phyloP scores from a whole-genome alignment of 352 stramenopile species.

The Pythium pyrilobum region DNA sequence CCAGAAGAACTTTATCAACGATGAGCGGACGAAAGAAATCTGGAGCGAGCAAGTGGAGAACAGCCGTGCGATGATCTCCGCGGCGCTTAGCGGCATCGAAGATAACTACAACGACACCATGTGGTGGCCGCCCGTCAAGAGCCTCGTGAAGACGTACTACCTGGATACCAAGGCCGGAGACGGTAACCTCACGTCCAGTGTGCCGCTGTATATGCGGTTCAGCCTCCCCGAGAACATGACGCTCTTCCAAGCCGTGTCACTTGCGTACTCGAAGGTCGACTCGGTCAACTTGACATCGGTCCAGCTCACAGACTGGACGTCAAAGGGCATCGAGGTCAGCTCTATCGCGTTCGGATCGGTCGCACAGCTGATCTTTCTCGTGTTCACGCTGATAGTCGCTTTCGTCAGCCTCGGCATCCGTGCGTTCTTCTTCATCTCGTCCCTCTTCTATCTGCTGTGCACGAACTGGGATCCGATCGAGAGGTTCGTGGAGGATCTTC shows the following conservation, averaged over 20 bases:
- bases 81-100: constrained; percentile 72
- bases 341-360: constrained; percentile 78
- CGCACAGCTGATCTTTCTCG: constrained; percentile 69
- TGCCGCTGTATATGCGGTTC: constrained; percentile 46
- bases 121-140: constrained; percentile 84
- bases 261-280: constrained; percentile 82
- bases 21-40: constrained; percentile 72
- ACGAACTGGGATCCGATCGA: constrained; percentile 87
- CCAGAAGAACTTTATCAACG: constrained; percentile 85
- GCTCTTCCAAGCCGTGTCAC: constrained; percentile 57
- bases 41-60: constrained; percentile 84
- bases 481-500: constrained; percentile 68
- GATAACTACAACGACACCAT: constrained; percentile 87
- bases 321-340: constrained; percentile 78
- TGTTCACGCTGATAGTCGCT: constrained; percentile 74
- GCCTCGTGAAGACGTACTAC: constrained; percentile 81
- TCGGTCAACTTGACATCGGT: constrained; percentile 82
- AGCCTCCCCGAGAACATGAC: constrained; percentile 81
- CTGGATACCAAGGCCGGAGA: constrained; percentile 58
- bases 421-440: constrained; percentile 86
- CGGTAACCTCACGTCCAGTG: constrained; percentile 40
- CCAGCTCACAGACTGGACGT: constrained; percentile 83
- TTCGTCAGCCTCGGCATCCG: constrained; percentile 84
- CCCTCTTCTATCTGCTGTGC: constrained; percentile 82
- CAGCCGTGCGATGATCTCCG: constrained; percentile 74